Percentiles rank a stretch among this genome's conserved stretches.
Evolutionary conservation across 768 basidiomycete species (phyloP).

Genomic region (Xerocomellus amylosporus): DNA sequence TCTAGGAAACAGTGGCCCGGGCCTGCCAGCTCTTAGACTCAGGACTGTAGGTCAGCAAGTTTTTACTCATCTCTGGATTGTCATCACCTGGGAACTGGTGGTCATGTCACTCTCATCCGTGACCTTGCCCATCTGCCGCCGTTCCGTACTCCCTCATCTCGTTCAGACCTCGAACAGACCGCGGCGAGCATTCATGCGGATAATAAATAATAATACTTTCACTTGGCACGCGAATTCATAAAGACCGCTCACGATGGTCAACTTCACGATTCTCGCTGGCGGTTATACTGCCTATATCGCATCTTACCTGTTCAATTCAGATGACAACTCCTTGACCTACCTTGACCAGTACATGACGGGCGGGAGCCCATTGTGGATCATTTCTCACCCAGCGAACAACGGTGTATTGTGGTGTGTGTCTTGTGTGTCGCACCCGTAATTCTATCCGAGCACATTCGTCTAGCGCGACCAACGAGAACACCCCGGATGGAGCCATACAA

Average conservation of each 20-base stretch:
- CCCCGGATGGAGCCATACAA: slow-evolving; percentile 43
- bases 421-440: not conserved
- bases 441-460: not conserved
- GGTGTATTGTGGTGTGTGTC: slow-evolving; percentile 58
- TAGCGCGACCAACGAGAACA: slow-evolving; percentile 60
- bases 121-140: too few relatives aligned
- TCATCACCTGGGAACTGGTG: too few relatives aligned
- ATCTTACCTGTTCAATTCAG: slow-evolving; percentile 59
- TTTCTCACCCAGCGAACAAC: slow-evolving; percentile 51
- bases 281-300: slow-evolving; percentile 61
- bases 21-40: too few relatives aligned
- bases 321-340: slow-evolving; percentile 47
- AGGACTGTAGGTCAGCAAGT: too few relatives aligned
- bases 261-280: slow-evolving; percentile 66
- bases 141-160: too few relatives aligned
- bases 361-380: slow-evolving; percentile 59
- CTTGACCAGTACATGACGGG: slow-evolving; percentile 42
- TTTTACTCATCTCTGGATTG: too few relatives aligned
- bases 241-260: slow-evolving; percentile 46
- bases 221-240: not conserved
- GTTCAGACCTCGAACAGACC: too few relatives aligned
- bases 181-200: too few relatives aligned
- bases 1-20: too few relatives aligned
- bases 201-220: too few relatives aligned
- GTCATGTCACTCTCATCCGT: too few relatives aligned